Evolutionary conservation across 129 eudicot species (phyloP), one percentile per base, ranked within the genome.

Genomic region (Saussurea involucrata): DNA sequence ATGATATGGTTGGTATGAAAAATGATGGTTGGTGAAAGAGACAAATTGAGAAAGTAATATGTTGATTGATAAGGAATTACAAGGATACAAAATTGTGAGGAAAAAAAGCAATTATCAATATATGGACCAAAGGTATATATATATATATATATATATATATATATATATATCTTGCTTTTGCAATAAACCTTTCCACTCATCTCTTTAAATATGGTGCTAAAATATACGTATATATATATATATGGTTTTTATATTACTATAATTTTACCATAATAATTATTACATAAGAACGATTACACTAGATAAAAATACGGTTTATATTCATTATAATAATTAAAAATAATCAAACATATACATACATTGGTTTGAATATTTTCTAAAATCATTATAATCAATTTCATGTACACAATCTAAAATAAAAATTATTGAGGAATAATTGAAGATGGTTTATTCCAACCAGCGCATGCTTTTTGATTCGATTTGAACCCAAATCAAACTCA

Each of bases 31-130:
- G 64, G 80, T 44, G 31, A 76, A 76, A 65, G 72, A 76, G 80
- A 65, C 80, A 65, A 63, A 65, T 64, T 65, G 37, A 65, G 69
- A 65, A 75, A 34, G 55, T 36, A 76, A 76, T 76, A 42, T 76
- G 21, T 65, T 64, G 70, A 75, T 63, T 63, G 71, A 74, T 75
- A 36, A 4, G 42, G 67, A 63, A 34, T 75, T 40, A 18, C 72
- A 64, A 63, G 72, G 20, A 70, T 63, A 63, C 72, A 64, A 64
- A 36, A 8, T 31, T 22, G 11, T 53, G 6, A 63, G 31, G 61
- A 15, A 24, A 63, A 33, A 74, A 31, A 20, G 49, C 66, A 74
- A 34, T 60, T 20, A 74, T 74, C n/a, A 61, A 33, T n/a, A 61
- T 15, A 58, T 3, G n/a, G 34, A 46, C 63, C 34, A 31, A 3